Evolutionary conservation across 164 flowering plant genomes (phyloP), one percentile per base, ranked within the genome.

Genomic region (Malania oleifera): DNA sequence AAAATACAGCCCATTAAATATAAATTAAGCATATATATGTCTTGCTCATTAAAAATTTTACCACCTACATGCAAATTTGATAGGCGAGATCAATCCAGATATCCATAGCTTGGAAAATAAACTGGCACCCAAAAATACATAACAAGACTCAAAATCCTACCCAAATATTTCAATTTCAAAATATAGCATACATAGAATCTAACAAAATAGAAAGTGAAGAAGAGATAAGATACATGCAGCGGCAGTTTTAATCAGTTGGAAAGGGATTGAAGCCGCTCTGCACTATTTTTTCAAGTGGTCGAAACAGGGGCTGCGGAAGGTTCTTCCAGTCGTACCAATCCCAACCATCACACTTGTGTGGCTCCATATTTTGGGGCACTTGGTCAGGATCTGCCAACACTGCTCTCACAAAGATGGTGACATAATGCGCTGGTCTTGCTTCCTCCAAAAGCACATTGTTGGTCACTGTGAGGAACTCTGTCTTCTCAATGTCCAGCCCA

Each of bases 321-420:
- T 79, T 20, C 41, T 75, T 71, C 96, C 95, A 89, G 6, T 71
- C 72, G 52, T 77, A 84, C 98, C 98, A 89, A 52, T 75, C 89
- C 98, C 98, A 91, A 2, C 96, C 91, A n/a, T 63, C 72, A 51
- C 98, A 91, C 64, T 85, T 85, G 20, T 79, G 65, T 0, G 95
- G 96, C 75, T 92, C 96, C 0, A 77, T 47, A 59, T 81, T 89
- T 52, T 72, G 64, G 0, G 96, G 87, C 46, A 20, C 37, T 54
- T 81, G 86, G 14, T 60, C 13, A 0, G 76, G 68, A 63, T 87
- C 85, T 0, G 52, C 71, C 68, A 72, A 34, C 5, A 38, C 55
- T 0, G 84, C 75, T 0, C 90, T 73, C 72, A 89, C 41, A 56
- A 76, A 74, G 19, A 85, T 52, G 8, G 72, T 70, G 25, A 83